Evolutionary conservation across 441 rosid genomes (phyloP).

Genomic region (Aleurites moluccanus): DNA sequence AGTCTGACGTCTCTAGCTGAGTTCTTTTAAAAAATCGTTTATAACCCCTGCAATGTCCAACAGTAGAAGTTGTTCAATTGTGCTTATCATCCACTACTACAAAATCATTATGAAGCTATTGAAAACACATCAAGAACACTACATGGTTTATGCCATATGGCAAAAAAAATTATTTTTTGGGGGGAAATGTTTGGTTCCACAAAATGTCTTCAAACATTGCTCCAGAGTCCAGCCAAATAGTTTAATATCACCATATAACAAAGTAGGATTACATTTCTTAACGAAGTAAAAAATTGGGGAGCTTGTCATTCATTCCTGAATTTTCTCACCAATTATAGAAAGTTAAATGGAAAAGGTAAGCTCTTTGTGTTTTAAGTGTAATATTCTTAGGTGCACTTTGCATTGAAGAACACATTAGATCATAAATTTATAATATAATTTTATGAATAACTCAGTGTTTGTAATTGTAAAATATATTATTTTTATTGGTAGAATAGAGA

Average conservation of each 20-base stretch:
- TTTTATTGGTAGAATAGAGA: too few species aligned
- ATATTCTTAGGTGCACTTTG: too few species aligned
- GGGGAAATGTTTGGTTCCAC: background rate
- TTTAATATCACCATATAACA: background rate
- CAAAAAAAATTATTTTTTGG: background rate
- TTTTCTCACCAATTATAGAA: background rate
- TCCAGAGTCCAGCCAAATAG: background rate
- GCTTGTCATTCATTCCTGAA: background rate
- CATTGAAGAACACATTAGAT: too few species aligned
- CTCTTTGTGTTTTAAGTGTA: too few species aligned
- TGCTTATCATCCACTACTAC: slow-evolving; percentile 5
- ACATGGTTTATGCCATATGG: background rate
- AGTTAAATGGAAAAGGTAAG: too few species aligned
- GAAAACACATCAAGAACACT: background rate
- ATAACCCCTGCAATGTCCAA: slow-evolving; percentile 75
- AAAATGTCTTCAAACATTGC: background rate
- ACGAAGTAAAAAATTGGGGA: background rate
- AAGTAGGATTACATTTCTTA: background rate
- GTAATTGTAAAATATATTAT: too few species aligned
- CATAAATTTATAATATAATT: too few species aligned
- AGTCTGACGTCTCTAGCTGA: slow-evolving; percentile 78
- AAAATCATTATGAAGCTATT: background rate
- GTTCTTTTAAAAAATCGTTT: slow-evolving; percentile 85
- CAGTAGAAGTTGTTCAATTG: slow-evolving; percentile 15
- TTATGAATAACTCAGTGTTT: too few species aligned